These are phyloP conservation scores for Teunomyces funiuensis DNA, from an alignment of 805 yeast genomes.

Conservation along the genomic window DNA sequence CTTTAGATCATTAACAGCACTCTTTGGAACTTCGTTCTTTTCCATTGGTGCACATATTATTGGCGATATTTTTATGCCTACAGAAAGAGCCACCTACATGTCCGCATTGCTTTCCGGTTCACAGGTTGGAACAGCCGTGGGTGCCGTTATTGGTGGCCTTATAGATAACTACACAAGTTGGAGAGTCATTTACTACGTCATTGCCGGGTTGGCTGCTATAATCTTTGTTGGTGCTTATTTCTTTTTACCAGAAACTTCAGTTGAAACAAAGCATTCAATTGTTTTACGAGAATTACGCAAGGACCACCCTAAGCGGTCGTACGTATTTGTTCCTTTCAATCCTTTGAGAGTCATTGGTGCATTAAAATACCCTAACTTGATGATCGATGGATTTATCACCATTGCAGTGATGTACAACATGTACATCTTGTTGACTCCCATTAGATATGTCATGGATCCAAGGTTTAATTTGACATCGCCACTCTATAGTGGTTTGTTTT, in stretches of 20 bases:
- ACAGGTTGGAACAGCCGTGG: conserved; percentile 54
- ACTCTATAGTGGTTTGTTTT: conserved; percentile 51
- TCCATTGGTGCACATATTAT: conserved; percentile 52
- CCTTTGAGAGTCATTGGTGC: conserved; percentile 47
- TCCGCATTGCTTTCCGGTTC: conserved; percentile 50
- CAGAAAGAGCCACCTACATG: conserved; percentile 52
- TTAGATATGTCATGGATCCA: conserved; percentile 55
- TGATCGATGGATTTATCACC: conserved; percentile 44
- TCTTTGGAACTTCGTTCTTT: conserved; percentile 57
- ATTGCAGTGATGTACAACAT: conserved; percentile 46
- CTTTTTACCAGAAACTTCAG: conserved; percentile 48
- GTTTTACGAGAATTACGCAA: conserved; percentile 19
- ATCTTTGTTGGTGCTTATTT: conserved; percentile 34
- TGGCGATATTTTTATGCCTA: conserved; percentile 51
- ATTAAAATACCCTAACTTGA: conserved; percentile 42
- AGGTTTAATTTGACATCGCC: conserved; percentile 50
- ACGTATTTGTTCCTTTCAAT: conserved; percentile 44
- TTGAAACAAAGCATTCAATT: conserved; percentile 27
- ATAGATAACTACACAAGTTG: conserved; percentile 51
- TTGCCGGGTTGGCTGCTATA: conserved; percentile 44
- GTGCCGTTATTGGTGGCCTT: conserved; percentile 54
- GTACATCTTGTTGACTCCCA: conserved; percentile 55
- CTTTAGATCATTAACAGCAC: conserved; percentile 49
- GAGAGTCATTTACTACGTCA: conserved; percentile 54
- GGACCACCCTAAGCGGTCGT: conserved; percentile 30